Conservation (phyloP, 1,139 yeast species). For the Hyphopichia wangnamkhiaoensis region DNA sequence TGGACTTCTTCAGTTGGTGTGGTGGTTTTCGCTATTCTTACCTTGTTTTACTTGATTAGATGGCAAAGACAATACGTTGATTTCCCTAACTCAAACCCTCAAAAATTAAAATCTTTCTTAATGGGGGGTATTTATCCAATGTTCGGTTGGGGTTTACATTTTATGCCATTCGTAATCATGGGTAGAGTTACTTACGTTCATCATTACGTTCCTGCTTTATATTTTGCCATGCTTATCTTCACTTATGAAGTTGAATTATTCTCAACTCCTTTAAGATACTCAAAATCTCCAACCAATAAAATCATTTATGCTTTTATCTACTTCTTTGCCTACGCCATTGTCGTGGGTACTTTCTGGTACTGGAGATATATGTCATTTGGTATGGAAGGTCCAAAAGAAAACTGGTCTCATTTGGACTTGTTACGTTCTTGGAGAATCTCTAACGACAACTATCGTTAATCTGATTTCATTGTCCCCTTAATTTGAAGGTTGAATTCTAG, state of each 20-base stretch:
- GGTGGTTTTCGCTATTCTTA: slow-evolving; percentile 56
- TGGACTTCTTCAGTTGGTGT: slow-evolving; percentile 87
- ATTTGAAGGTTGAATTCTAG: too few relatives aligned
- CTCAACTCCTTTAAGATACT: slow-evolving; percentile 44
- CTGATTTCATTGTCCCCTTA: too few relatives aligned
- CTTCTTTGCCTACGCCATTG: slow-evolving; percentile 50
- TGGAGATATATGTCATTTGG: slow-evolving; percentile 86
- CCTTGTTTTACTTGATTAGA: slow-evolving; percentile 65
- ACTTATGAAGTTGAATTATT: slow-evolving; percentile 72
- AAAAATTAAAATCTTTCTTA: slow-evolving; percentile 36
- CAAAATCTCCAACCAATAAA: slow-evolving; percentile 24
- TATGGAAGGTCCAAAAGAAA: slow-evolving; percentile 75
- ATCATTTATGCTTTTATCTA: slow-evolving; percentile 36
- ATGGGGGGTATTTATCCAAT: slow-evolving; percentile 90
- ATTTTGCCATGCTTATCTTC: slow-evolving; percentile 86
- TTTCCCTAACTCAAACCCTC: slow-evolving; percentile 45
- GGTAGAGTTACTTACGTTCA: slow-evolving; percentile 97
- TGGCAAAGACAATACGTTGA: slow-evolving; percentile 92
- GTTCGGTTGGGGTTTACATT: slow-evolving; percentile 95
- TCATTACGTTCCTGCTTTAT: slow-evolving; percentile 94
- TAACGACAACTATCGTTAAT: slow-evolving; percentile 32
- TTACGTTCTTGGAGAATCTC: slow-evolving; percentile 68
- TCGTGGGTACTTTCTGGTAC: slow-evolving; percentile 68
- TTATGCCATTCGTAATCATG: slow-evolving; percentile 87
- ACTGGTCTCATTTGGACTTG: slow-evolving; percentile 75